Percentiles rank a stretch among this genome's conserved stretches.
Conservation (phyloP, 2,329 filamentous ascomycete species). For the Hortaea sp. region DNA sequence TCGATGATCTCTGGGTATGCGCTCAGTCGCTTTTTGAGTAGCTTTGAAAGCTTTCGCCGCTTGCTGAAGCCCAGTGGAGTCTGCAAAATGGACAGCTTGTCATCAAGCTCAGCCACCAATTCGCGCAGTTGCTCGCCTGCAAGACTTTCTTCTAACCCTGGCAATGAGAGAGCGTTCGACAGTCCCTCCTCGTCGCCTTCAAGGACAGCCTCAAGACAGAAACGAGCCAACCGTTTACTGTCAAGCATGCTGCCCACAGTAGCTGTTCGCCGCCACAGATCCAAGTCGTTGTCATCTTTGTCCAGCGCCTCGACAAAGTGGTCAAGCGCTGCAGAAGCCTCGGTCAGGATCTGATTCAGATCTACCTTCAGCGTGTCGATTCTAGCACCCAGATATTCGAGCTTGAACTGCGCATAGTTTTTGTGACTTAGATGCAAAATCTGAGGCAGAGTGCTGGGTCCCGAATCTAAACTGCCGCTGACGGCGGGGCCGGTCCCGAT, state of each 20-base stretch:
- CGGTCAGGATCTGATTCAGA: conserved; percentile 20
- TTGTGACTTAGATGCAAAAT: conserved; percentile 91
- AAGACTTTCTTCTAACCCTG: conserved; percentile 48
- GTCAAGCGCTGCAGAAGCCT: conserved; percentile 35
- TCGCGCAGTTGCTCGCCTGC: conserved; percentile 42
- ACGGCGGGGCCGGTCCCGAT: conserved; percentile 31
- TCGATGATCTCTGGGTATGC: conserved; percentile 38
- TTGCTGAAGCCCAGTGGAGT: conserved; percentile 40
- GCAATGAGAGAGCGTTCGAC: conserved; percentile 43
- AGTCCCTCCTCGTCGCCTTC: conserved; percentile 50
- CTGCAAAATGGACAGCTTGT: conserved; percentile 45
- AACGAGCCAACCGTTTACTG: conserved; percentile 49
- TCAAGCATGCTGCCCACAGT: conserved; percentile 48
- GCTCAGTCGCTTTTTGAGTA: conserved; percentile 45
- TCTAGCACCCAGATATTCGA: conserved; percentile 47
- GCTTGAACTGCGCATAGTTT: conserved; percentile 81
- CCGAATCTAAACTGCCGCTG: conserved; percentile 55
- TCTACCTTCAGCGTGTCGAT: conserved; percentile 16
- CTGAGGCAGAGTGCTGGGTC: conserved; percentile 73
- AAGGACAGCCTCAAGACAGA: conserved; percentile 53
- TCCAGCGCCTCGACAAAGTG: conserved; percentile 54
- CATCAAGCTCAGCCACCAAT: conserved; percentile 42
- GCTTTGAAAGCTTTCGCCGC: conserved; percentile 39
- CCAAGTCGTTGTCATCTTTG: conserved; percentile 54
- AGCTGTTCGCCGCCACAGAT: conserved; percentile 53